Conservation (phyloP, 495 filamentous ascomycete genomes). For the Darksidea phi region DNA sequence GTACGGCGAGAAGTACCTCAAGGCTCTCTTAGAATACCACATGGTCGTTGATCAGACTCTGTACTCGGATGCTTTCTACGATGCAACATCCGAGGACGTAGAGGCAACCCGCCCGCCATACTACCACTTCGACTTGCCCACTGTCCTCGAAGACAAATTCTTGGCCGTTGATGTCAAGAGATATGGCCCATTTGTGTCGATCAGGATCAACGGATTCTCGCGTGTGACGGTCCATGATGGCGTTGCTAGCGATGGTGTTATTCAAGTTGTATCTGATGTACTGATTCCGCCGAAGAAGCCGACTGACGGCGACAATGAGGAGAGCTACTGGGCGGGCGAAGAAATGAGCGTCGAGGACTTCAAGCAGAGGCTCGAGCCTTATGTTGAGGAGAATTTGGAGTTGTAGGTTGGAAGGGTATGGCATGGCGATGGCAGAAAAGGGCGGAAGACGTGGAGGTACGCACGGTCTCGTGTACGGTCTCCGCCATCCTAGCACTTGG, state of each 20-base stretch:
- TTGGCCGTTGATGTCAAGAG: constrained; percentile 66
- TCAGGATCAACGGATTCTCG: constrained; percentile 69
- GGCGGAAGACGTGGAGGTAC: too few relatives aligned
- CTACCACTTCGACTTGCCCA: constrained; percentile 60
- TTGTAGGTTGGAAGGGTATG: constrained; percentile 12
- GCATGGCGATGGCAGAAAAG: too few relatives aligned
- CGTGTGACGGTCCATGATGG: constrained; percentile 63
- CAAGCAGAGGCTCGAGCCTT: constrained; percentile 54
- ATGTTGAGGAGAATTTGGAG: constrained; percentile 41
- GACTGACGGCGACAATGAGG: constrained; percentile 48
- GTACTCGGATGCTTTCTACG: constrained; percentile 78
- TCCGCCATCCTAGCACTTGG: too few relatives aligned
- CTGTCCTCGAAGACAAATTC: constrained; percentile 58
- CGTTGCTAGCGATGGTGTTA: constrained; percentile 68
- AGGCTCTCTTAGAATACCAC: constrained; percentile 74
- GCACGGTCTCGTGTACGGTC: too few relatives aligned
- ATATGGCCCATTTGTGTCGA: constrained; percentile 59
- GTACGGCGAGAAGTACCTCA: constrained; percentile 67
- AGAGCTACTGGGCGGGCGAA: constrained; percentile 46
- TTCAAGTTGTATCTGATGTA: constrained; percentile 69
- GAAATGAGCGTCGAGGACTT: constrained; percentile 66
- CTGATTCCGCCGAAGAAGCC: constrained; percentile 75
- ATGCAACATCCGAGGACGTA: constrained; percentile 41
- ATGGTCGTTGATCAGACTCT: constrained; percentile 70
- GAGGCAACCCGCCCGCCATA: constrained; percentile 32